Evolutionary conservation across 2,329 filamentous ascomycete species (phyloP).

Genomic region (Aspergillus caelatus): DNA sequence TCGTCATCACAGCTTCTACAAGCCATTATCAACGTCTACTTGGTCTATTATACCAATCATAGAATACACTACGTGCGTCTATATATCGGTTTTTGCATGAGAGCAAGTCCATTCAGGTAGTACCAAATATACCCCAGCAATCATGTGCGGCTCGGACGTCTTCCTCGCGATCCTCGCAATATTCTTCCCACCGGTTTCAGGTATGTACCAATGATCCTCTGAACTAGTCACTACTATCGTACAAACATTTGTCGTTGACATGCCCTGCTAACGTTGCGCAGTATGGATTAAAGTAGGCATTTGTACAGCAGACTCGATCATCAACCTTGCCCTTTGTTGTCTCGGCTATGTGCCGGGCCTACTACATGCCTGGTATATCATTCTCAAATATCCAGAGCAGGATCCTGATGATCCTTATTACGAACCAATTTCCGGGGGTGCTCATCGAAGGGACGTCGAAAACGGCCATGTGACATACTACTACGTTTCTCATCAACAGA

Average conservation of each 20-base stretch:
- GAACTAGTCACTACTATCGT: not conserved
- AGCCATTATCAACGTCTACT: not conserved
- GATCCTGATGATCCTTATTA: conserved; percentile 65
- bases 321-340: conserved; percentile 88
- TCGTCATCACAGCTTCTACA: conserved; percentile 20
- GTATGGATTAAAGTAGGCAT: conserved; percentile 97
- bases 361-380: conserved; percentile 97
- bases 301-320: conserved; percentile 87
- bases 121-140: conserved; percentile 15
- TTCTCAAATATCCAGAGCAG: conserved; percentile 80
- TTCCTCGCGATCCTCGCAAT: conserved; percentile 64
- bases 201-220: conserved; percentile 41
- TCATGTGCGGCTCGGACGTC: conserved; percentile 63
- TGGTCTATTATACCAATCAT: not conserved
- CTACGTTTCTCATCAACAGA: conserved; percentile 63
- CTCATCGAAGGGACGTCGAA: conserved; percentile 45
- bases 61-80: not conserved
- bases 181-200: conserved; percentile 62
- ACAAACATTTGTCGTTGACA: not conserved
- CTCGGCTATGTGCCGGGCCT: conserved; percentile 83
- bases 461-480: conserved; percentile 70
- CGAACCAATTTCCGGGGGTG: conserved; percentile 62
- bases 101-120: conserved; percentile 2
- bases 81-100: not conserved
- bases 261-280: conserved; percentile 45